phyloP scores from a whole-genome alignment of 768 basidiomycete genomes.

The Russula sp. region DNA sequence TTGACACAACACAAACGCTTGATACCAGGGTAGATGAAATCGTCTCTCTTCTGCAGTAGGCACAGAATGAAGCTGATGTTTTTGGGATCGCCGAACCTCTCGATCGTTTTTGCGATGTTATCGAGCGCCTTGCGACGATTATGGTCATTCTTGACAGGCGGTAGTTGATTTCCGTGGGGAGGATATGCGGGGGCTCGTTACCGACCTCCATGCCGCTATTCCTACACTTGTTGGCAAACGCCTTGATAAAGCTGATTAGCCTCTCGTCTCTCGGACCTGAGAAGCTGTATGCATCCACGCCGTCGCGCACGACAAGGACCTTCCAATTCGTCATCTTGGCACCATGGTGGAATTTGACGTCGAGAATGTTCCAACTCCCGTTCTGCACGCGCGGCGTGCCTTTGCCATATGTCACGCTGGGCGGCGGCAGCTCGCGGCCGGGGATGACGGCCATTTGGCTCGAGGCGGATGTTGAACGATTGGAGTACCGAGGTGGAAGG shows the following conservation, averaged over 20 bases:
- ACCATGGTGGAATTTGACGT: conserved; percentile 63
- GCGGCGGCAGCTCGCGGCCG: conserved; percentile 60
- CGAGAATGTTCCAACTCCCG: conserved; percentile 75
- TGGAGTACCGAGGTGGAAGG: conserved; percentile 39
- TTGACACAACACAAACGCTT: conserved; percentile 74
- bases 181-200: conserved; percentile 37
- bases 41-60: conserved; percentile 63
- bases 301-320: conserved; percentile 62
- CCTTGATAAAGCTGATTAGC: conserved; percentile 46
- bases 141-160: conserved; percentile 39
- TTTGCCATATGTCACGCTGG: conserved; percentile 54
- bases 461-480: conserved; percentile 59
- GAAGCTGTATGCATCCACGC: conserved; percentile 38
- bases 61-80: conserved; percentile 69
- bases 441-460: conserved; percentile 61
- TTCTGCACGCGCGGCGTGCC: conserved; percentile 45
- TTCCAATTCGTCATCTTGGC: conserved; percentile 57
- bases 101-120: conserved; percentile 39
- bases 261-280: conserved; percentile 43
- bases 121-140: conserved; percentile 46
- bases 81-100: conserved; percentile 22
- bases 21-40: conserved; percentile 76
- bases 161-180: conserved; percentile 37
- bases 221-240: conserved; percentile 54
- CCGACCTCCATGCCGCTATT: conserved; percentile 58